Percentiles rank a stretch among this genome's conserved stretches.
Conservation (phyloP, 208 protist genomes). For the Acanthamoeba sp. region DNA sequence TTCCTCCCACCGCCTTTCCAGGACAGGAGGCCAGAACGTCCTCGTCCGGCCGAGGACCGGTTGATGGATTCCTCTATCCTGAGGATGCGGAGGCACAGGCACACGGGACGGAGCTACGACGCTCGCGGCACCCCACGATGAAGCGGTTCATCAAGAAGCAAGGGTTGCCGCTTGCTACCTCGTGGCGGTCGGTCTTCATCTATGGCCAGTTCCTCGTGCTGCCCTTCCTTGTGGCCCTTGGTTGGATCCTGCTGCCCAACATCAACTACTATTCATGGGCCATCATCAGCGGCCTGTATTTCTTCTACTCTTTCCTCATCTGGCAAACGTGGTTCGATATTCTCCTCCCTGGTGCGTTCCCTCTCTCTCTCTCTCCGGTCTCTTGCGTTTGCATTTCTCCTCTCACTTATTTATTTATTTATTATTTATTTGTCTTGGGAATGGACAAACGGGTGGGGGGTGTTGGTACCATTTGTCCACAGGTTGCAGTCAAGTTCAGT, state of each 20-base stretch:
- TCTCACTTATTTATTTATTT: background rate
- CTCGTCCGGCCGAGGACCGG: background rate
- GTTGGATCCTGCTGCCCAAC: slow-evolving; percentile 38
- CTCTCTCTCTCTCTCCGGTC: background rate
- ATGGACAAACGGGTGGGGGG: no score
- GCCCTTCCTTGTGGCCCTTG: background rate
- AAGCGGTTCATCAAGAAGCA: slow-evolving; percentile 43
- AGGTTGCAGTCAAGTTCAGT: background rate
- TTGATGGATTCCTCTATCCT: slow-evolving; percentile 37
- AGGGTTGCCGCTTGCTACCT: background rate
- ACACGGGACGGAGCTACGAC: background rate
- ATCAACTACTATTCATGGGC: slow-evolving; percentile 46
- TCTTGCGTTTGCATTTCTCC: background rate
- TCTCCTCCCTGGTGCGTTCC: slow-evolving; percentile 28
- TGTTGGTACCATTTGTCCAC: no score
- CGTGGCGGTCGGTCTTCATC: slow-evolving; percentile 26
- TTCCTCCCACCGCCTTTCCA: background rate
- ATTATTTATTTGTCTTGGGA: background rate
- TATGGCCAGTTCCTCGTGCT: slow-evolving; percentile 52
- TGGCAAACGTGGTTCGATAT: slow-evolving; percentile 61
- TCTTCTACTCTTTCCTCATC: slow-evolving; percentile 55
- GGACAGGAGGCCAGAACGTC: no score
- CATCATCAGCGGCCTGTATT: slow-evolving; percentile 11
- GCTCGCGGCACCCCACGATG: background rate
- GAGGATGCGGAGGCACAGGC: background rate